These are phyloP conservation scores for Daedaleopsis nitida DNA, from an alignment of 768 basidiomycete species.

Conservation along the genomic window DNA sequence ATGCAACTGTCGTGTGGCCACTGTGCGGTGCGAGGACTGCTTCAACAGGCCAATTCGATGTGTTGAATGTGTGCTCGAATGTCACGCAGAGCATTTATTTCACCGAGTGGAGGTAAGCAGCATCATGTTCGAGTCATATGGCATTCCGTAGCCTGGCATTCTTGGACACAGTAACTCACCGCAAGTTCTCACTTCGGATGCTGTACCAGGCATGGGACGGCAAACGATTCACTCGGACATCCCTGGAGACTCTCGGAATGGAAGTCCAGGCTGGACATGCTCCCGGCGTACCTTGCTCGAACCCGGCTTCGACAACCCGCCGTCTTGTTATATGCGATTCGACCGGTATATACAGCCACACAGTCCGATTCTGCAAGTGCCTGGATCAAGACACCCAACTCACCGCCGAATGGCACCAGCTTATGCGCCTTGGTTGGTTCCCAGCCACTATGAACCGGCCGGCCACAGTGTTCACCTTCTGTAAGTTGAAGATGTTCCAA, in stretches of 20 bases:
- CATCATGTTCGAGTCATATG: no score
- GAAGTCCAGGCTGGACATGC: neutral
- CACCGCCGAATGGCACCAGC: slow-evolving; percentile 18
- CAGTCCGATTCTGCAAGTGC: neutral
- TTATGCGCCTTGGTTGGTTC: slow-evolving; percentile 34
- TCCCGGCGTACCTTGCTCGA: neutral
- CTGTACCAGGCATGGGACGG: neutral
- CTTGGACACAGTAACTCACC: no score
- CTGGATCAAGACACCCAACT: neutral
- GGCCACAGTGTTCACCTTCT: slow-evolving; percentile 32
- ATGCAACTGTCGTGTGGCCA: neutral
- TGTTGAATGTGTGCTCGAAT: neutral
- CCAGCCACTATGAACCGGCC: slow-evolving; percentile 34
- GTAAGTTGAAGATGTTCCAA: slow-evolving; percentile 34
- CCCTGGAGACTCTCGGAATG: neutral
- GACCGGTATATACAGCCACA: neutral
- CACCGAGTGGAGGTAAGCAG: neutral
- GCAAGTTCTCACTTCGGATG: no score
- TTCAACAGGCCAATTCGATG: neutral
- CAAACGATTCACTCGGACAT: neutral
- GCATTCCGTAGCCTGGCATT: no score
- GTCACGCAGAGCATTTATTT: neutral
- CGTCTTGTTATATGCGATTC: neutral
- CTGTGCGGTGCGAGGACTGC: neutral
- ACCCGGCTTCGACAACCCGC: neutral